A percentile compares a stretch with the other conserved stretches of the same genome.
Evolutionary conservation across 2,329 filamentous ascomycete species (phyloP).

Genomic region (Xylariaceae sp.): DNA sequence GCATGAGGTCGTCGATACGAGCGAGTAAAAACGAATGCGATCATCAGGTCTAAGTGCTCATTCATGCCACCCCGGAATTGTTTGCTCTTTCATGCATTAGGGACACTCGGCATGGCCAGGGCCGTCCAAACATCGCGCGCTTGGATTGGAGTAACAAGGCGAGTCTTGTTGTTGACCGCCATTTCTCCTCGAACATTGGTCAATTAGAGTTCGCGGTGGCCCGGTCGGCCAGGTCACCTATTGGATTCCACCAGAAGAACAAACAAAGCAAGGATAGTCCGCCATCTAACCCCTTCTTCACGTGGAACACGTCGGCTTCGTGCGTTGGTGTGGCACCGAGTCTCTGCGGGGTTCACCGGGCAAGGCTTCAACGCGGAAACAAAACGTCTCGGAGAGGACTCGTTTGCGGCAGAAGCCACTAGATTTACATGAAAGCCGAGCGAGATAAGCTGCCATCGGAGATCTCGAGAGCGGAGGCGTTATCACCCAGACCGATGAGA

Average conservation of each 20-base stretch:
- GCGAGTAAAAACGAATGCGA: slow-evolving; percentile 1
- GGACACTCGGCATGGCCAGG: not conserved
- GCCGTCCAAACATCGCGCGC: not conserved
- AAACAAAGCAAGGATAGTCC: slow-evolving; percentile 9
- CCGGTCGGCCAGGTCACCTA: not conserved
- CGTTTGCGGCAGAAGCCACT: slow-evolving; percentile 1
- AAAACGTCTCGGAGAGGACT: not conserved
- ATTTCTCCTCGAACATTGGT: not conserved
- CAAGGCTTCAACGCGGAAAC: not conserved
- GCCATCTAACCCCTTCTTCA: not conserved
- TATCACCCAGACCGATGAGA: slow-evolving; percentile 6
- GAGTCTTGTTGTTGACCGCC: slow-evolving; percentile 14
- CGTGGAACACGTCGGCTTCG: slow-evolving; percentile 9
- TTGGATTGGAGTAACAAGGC: slow-evolving; percentile 1
- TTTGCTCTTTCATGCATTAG: slow-evolving; percentile 11
- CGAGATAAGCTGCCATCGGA: not conserved
- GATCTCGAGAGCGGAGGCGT: not conserved
- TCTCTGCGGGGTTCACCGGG: not conserved
- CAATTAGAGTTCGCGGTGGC: slow-evolving; percentile 3
- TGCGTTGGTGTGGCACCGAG: slow-evolving; percentile 11
- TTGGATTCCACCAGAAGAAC: slow-evolving; percentile 1
- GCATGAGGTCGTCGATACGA: slow-evolving; percentile 9
- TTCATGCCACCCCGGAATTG: slow-evolving; percentile 6
- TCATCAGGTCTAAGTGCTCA: not conserved
- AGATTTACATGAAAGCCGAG: slow-evolving; percentile 4